A percentile compares a stretch with the other conserved stretches of the same genome.
phyloP scores from a whole-genome alignment of 257 asterid species.

The Cynanchum wilfordii region DNA sequence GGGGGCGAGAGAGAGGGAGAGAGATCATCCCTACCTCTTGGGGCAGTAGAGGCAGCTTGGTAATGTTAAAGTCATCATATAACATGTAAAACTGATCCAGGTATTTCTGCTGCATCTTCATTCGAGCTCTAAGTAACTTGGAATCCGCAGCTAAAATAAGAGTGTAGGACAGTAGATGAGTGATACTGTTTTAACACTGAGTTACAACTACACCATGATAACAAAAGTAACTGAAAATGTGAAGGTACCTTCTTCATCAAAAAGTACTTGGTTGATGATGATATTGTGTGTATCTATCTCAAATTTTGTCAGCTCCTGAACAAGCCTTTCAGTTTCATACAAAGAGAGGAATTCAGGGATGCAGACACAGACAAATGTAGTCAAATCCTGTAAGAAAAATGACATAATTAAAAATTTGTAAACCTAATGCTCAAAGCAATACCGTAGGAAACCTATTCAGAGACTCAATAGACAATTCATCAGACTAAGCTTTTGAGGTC shows the following conservation, averaged over 20 bases:
- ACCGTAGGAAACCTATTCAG: background rate
- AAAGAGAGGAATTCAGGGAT: slow-evolving; percentile 96
- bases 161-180: background rate
- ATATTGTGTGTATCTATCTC: slow-evolving; percentile 96
- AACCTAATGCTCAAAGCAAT: background rate
- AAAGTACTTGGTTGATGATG: slow-evolving; percentile 90
- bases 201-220: background rate
- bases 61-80: slow-evolving; percentile 82
- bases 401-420: background rate
- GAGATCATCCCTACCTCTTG: slow-evolving; percentile 58
- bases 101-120: slow-evolving; percentile 90
- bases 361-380: slow-evolving; percentile 89
- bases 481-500: background rate
- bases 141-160: slow-evolving; percentile 58
- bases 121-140: slow-evolving; percentile 82
- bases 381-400: slow-evolving; percentile 60
- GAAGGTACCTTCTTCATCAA: slow-evolving; percentile 78
- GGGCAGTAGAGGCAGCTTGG: slow-evolving; percentile 91
- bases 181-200: background rate
- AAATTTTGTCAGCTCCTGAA: slow-evolving; percentile 88
- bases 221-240: background rate
- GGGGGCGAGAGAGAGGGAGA: background rate
- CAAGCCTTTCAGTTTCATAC: slow-evolving; percentile 91
- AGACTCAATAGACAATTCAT: background rate
- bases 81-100: slow-evolving; percentile 89